Base-by-base conservation (phyloP, 495 filamentous ascomycete species). In the Daldinia caldariorum region DNA sequence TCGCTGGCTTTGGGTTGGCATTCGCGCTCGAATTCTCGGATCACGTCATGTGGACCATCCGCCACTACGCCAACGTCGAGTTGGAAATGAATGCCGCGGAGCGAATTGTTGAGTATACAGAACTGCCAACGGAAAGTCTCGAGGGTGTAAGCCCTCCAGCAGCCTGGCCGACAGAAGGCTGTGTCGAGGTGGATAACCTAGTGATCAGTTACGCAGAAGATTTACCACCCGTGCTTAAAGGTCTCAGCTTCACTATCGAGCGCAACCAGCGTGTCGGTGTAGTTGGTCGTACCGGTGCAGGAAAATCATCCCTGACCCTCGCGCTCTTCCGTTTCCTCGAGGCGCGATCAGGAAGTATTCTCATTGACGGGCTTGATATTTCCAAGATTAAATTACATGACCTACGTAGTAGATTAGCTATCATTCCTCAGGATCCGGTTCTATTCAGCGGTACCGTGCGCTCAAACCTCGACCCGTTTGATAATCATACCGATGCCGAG, bases 351-450 rank as follows among this genome's bases (percentile, higher is more conserved):
- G 92, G 92, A 13, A 85, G 79, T 3, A 92, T 96, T 51, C 75
- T 83, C 63, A 90, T 96, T 58, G 92, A 96, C 63, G 91, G 91
- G 0, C 69, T 93, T 0, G 91, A 94, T 63, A 89, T 93, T 20
- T 89, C 90, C 0, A 90, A 87, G 70, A 87, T 96, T 71, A 89
- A 87, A 26, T 83, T 94, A 0, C 88, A 92, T 14, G 87, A 90
- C 49, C 84, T 94, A 0, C 87, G 92, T 5, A 89, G 88, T 37
- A 84, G 92, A 0, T 80, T 96, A 0, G 91, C 91, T 34, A 94
- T 96, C 75, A 96, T 96, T 45, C 92, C 92, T 0, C 92, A 94
- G 66, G 92, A 96, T 66, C 92, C 92, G 0, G 91, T 94, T 3
- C 83, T 97, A 0, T 96, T 97, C 81, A 91, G 91, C 1, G 94